These are phyloP conservation scores for Ramaria sp. DNA, from an alignment of 768 basidiomycete genomes.

Conservation along the genomic window DNA sequence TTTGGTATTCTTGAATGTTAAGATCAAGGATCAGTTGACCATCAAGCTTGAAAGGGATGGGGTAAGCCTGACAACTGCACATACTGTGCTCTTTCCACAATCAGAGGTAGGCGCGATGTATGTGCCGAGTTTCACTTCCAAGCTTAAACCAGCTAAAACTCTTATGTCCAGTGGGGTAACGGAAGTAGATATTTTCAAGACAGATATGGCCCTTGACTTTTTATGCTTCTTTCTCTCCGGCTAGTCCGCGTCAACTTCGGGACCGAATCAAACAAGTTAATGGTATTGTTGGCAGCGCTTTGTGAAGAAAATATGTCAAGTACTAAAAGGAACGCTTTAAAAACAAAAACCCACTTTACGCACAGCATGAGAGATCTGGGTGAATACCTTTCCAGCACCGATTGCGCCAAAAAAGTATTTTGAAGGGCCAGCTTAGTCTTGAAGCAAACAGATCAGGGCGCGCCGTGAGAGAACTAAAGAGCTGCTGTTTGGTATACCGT, in stretches of 20 bases:
- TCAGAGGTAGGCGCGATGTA: constrained; percentile 75
- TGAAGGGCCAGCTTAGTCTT: constrained; percentile 16
- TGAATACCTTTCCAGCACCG: constrained; percentile 61
- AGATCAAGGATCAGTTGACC: constrained; percentile 62
- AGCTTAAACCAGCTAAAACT: constrained; percentile 69
- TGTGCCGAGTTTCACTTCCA: constrained; percentile 64
- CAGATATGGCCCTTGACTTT: constrained; percentile 51
- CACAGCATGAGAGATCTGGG: too few relatives aligned
- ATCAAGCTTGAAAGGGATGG: constrained; percentile 42
- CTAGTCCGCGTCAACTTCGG: constrained; percentile 80
- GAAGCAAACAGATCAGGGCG: too few relatives aligned
- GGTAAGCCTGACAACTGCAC: constrained; percentile 19
- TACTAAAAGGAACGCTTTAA: constrained; percentile 61
- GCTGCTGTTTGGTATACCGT: constrained; percentile 46
- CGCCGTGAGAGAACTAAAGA: constrained; percentile 82
- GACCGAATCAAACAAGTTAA: constrained; percentile 60
- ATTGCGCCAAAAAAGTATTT: constrained; percentile 73
- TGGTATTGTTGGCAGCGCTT: constrained; percentile 62
- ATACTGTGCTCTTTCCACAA: constrained; percentile 78
- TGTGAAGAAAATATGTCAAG: constrained; percentile 83
- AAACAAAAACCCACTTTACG: background rate
- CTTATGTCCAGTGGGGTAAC: constrained; percentile 84
- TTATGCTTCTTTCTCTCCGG: constrained; percentile 44
- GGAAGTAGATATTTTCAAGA: constrained; percentile 77
- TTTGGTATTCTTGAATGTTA: constrained; percentile 80